These are phyloP conservation scores for Bocquillonia castaneifolia DNA, from an alignment of 441 rosid species.

Conservation along the genomic window DNA sequence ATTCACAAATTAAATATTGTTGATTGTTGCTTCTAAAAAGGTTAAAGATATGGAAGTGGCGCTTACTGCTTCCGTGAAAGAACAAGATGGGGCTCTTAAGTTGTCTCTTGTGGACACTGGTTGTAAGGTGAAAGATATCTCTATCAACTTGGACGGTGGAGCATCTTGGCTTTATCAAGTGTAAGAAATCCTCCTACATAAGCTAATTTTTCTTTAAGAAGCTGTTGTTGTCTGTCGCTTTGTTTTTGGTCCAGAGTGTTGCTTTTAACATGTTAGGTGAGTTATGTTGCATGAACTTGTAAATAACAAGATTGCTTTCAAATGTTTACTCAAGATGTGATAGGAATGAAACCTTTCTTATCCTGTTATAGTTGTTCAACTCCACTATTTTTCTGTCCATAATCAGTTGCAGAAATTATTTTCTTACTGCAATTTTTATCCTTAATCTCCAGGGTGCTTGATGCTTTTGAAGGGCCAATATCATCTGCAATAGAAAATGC, in stretches of 20 bases:
- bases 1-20: background rate
- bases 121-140: constrained; percentile 52
- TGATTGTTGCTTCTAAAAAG: constrained; percentile 36
- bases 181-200: constrained; percentile 32
- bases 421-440: constrained; percentile 8
- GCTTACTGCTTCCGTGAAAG: constrained; percentile 31
- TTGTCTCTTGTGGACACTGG: constrained; percentile 41
- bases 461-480: constrained; percentile 61
- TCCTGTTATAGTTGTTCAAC: background rate
- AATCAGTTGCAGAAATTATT: background rate
- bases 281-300: background rate
- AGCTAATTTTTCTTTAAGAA: constrained; percentile 5
- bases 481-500: constrained; percentile 54
- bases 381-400: background rate
- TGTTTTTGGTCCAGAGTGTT: background rate
- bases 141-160: constrained; percentile 62
- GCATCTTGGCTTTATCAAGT: constrained; percentile 86
- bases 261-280: background rate
- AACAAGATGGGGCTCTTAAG: constrained; percentile 50
- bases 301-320: background rate
- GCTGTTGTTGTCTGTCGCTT: background rate
- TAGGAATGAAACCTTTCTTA: background rate
- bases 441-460: constrained; percentile 44
- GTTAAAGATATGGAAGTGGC: constrained; percentile 61
- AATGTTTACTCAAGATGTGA: background rate